Percentiles rank a stretch among this genome's conserved stretches.
phyloP scores from a whole-genome alignment of 1,139 yeast species.

The Yamadazyma atmosphaerica region DNA sequence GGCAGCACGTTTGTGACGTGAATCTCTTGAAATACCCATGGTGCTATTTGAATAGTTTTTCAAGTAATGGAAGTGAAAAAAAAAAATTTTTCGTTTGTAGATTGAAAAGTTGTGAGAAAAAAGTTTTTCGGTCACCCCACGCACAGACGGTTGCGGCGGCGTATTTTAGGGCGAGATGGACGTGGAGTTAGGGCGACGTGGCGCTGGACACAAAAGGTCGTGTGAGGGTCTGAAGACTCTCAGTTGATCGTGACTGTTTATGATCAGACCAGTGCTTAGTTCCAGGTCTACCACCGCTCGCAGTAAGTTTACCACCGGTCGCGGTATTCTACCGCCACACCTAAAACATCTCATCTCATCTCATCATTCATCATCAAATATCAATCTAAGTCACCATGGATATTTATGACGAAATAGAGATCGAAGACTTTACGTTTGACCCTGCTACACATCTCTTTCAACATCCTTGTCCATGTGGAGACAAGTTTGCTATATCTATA shows the following conservation, averaged over 20 bases:
- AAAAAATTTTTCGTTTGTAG: neutral
- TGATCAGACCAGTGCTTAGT: too few relatives aligned
- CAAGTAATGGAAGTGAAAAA: neutral
- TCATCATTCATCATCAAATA: neutral
- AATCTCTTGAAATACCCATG: slow-evolving; percentile 99
- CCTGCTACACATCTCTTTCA: slow-evolving; percentile 76
- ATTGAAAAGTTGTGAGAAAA: neutral
- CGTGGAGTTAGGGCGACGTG: too few relatives aligned
- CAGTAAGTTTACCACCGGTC: too few relatives aligned
- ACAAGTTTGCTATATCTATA: slow-evolving; percentile 79
- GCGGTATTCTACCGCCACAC: too few relatives aligned
- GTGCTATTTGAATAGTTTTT: slow-evolving; percentile 14
- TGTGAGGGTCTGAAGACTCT: too few relatives aligned
- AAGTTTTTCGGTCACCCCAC: neutral
- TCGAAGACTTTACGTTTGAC: slow-evolving; percentile 94
- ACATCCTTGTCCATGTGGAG: slow-evolving; percentile 99
- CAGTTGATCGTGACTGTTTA: too few relatives aligned
- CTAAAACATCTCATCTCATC: neutral
- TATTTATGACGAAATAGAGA: slow-evolving; percentile 92
- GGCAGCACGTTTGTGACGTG: slow-evolving; percentile 99
- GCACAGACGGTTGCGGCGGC: neutral
- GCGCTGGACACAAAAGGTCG: too few relatives aligned
- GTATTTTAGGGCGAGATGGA: too few relatives aligned
- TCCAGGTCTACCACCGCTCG: too few relatives aligned
- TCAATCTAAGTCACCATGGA: too few relatives aligned